phyloP scores from a whole-genome alignment of 2,329 filamentous ascomycete species.

The Diaporthe batatas region DNA sequence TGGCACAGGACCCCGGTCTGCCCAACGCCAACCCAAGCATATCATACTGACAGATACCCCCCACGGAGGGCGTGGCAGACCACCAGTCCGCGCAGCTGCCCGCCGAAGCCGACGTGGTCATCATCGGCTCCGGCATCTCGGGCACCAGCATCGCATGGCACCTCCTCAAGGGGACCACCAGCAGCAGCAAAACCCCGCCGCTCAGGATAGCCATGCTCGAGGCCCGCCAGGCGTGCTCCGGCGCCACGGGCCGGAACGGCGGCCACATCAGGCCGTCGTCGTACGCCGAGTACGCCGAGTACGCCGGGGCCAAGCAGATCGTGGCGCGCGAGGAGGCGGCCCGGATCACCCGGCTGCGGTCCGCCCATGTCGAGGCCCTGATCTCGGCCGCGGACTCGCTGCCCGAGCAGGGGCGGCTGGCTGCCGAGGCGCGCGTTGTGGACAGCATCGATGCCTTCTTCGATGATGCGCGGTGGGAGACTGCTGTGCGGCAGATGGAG shows the following conservation, averaged over 20 bases:
- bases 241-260: conserved; percentile 14
- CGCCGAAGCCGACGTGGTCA: conserved; percentile 18
- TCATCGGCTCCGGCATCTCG: conserved; percentile 12
- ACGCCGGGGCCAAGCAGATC: not conserved
- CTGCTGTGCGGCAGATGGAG: not conserved
- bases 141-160: conserved; percentile 19
- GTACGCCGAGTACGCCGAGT: not conserved
- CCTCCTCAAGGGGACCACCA: not conserved
- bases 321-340: not conserved
- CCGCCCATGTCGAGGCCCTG: not conserved
- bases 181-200: not conserved
- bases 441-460: conserved; percentile 13
- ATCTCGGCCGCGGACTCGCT: not conserved
- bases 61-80: not conserved
- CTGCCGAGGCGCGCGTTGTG: conserved; percentile 2
- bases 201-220: conserved; percentile 13
- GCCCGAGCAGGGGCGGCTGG: not conserved
- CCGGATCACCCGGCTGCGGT: not conserved
- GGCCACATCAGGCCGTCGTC: conserved; percentile 19
- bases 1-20: not conserved
- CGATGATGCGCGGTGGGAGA: conserved; percentile 8
- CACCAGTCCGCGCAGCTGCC: not conserved
- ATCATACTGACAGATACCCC: not conserved
- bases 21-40: conserved; percentile 22
- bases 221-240: conserved; percentile 28